phyloP scores from a whole-genome alignment of 495 filamentous ascomycete species.

The Neurospora sp. region DNA sequence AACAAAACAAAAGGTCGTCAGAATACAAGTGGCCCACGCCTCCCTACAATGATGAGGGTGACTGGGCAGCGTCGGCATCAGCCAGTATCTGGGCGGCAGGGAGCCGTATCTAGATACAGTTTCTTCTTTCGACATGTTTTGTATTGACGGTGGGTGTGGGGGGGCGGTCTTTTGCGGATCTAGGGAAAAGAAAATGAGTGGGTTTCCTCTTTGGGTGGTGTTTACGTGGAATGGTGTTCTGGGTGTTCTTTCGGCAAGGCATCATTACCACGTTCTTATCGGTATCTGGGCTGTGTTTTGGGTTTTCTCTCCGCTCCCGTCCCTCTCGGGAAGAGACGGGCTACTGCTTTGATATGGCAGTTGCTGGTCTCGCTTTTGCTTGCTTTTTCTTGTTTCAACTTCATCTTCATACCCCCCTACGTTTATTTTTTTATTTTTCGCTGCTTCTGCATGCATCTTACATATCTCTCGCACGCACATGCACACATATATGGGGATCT shows the following conservation, averaged over 20 bases:
- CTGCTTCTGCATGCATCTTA: background rate
- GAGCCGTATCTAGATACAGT: conserved; percentile 35
- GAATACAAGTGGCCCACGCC: conserved; percentile 90
- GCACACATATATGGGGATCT: conserved; percentile 1
- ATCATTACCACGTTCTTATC: background rate
- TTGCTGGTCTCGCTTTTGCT: background rate
- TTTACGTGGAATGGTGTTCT: conserved; percentile 12
- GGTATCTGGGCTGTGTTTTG: conserved; percentile 2
- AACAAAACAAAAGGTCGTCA: conserved; percentile 41
- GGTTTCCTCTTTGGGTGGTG: conserved; percentile 1
- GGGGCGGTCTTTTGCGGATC: conserved; percentile 4
- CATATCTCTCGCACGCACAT: conserved; percentile 2
- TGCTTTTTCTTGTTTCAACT: background rate
- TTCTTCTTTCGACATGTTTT: background rate
- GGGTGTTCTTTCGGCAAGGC: conserved; percentile 1
- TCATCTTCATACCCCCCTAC: conserved; percentile 1
- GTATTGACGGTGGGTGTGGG: background rate
- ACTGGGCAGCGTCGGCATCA: conserved; percentile 74
- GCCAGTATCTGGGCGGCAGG: conserved; percentile 66
- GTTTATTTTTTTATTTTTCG: background rate
- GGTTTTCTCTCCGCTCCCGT: conserved; percentile 12
- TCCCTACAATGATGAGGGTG: conserved; percentile 67
- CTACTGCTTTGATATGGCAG: background rate
- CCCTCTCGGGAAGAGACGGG: background rate
- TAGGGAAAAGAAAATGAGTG: background rate